Conservation (phyloP, 2,329 filamentous ascomycete genomes). For the Lecanicillium sp. region DNA sequence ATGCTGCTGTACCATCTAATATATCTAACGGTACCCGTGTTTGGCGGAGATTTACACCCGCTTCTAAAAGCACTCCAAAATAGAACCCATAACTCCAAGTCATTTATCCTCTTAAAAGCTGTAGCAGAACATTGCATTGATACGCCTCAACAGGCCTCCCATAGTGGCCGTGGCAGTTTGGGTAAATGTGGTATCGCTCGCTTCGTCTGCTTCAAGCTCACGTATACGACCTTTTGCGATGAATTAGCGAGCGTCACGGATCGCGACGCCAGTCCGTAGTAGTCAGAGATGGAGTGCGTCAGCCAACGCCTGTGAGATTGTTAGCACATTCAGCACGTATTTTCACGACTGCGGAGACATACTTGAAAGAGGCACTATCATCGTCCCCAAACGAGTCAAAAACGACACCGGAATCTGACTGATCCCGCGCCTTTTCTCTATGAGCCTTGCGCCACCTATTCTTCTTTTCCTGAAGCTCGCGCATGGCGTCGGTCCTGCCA, state of each 20-base stretch:
- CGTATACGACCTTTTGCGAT: constrained; percentile 71
- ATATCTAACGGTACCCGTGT: no score
- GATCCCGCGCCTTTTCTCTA: constrained; percentile 49
- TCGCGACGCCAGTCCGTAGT: constrained; percentile 83
- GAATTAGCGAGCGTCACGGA: constrained; percentile 67
- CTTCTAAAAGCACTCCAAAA: no score
- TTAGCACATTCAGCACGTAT: no score
- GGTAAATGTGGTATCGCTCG: constrained; percentile 17
- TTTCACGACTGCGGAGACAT: constrained; percentile 24
- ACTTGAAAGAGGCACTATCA: constrained; percentile 75
- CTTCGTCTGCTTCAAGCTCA: constrained; percentile 55
- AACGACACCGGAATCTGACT: constrained; percentile 57
- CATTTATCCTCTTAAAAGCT: no score
- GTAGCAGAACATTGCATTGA: no score
- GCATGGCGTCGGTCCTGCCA: constrained; percentile 58
- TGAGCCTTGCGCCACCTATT: constrained; percentile 40
- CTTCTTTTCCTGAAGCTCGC: constrained; percentile 28
- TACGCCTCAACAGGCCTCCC: constrained; percentile 55
- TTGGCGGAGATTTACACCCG: no score
- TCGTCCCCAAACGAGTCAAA: constrained; percentile 75
- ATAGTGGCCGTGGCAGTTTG: constrained; percentile 53
- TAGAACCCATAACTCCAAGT: no score
- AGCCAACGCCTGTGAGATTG: constrained; percentile 65
- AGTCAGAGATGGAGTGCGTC: constrained; percentile 83
- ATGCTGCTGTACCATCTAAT: no score